Evolutionary conservation across 2,329 filamentous ascomycete genomes (phyloP).

Genomic region (Pezicula carpinea): DNA sequence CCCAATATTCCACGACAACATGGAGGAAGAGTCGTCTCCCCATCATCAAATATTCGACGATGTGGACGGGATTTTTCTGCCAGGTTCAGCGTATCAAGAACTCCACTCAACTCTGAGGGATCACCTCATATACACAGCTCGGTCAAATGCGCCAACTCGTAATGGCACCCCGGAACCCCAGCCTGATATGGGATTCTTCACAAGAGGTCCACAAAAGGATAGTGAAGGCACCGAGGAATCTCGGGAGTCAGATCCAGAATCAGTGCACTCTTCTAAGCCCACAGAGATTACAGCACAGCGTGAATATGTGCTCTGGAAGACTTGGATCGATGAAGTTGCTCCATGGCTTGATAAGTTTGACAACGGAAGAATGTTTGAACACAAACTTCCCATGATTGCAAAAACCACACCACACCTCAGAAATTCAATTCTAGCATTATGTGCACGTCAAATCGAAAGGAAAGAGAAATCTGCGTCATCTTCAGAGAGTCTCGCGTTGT

Average conservation of each 20-base stretch:
- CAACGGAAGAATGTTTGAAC: slow-evolving; percentile 41
- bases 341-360: slow-evolving; percentile 50
- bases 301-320: slow-evolving; percentile 34
- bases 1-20: background rate
- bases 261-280: slow-evolving; percentile 12
- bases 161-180: slow-evolving; percentile 19
- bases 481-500: slow-evolving; percentile 42
- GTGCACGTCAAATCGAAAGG: slow-evolving; percentile 45
- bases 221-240: slow-evolving; percentile 3
- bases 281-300: slow-evolving; percentile 26
- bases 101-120: slow-evolving; percentile 40
- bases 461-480: slow-evolving; percentile 34
- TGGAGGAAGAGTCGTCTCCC: background rate
- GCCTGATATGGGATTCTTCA: slow-evolving; percentile 8
- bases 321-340: slow-evolving; percentile 37
- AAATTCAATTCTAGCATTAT: slow-evolving; percentile 46
- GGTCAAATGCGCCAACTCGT: slow-evolving; percentile 34
- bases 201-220: slow-evolving; percentile 2
- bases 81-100: slow-evolving; percentile 42
- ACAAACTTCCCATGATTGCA: slow-evolving; percentile 42
- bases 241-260: slow-evolving; percentile 10
- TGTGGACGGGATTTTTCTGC: slow-evolving; percentile 38
- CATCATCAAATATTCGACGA: slow-evolving; percentile 10
- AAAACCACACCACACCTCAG: slow-evolving; percentile 38
- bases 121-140: slow-evolving; percentile 39